Percentiles rank a stretch among this genome's conserved stretches.
Evolutionary conservation across 2,329 filamentous ascomycete species (phyloP).

Genomic region (Microsporum canis): DNA sequence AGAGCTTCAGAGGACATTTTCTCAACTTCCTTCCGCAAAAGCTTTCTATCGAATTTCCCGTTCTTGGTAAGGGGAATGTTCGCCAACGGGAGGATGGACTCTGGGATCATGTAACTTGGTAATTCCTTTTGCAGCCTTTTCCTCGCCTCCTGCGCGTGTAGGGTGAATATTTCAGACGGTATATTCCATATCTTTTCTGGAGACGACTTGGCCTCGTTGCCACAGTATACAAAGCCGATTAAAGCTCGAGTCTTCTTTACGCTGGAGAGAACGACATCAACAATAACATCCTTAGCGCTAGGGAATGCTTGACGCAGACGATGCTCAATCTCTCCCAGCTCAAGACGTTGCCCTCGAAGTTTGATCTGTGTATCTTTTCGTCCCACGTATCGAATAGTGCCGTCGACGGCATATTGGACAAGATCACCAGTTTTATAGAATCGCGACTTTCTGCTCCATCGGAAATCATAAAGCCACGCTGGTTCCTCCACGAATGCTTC

Average conservation of each 20-base stretch:
- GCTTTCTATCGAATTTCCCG: constrained; percentile 31
- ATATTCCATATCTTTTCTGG: neutral
- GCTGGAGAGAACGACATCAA: constrained; percentile 25
- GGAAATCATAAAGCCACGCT: constrained; percentile 12
- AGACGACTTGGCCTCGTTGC: constrained; percentile 26
- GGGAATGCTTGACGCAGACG: constrained; percentile 38
- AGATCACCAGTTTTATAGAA: constrained; percentile 81
- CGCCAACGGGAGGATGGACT: constrained; percentile 28
- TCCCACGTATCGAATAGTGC: constrained; percentile 67
- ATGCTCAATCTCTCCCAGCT: constrained; percentile 77
- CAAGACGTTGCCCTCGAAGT: constrained; percentile 69
- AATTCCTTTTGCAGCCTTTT: constrained; percentile 13
- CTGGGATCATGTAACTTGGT: constrained; percentile 27
- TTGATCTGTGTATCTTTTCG: constrained; percentile 74
- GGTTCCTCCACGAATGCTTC: constrained; percentile 17
- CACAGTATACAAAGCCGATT: constrained; percentile 17
- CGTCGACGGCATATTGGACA: constrained; percentile 54
- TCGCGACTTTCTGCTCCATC: constrained; percentile 13
- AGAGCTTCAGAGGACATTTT: constrained; percentile 14
- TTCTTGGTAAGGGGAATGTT: constrained; percentile 30
- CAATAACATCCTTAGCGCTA: constrained; percentile 29
- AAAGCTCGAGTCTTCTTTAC: neutral
- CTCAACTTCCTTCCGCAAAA: constrained; percentile 17
- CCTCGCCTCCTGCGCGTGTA: neutral
- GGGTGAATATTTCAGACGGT: neutral